Base-by-base conservation (phyloP, 1,139 yeast species). In the Candida frijolesensis region DNA sequence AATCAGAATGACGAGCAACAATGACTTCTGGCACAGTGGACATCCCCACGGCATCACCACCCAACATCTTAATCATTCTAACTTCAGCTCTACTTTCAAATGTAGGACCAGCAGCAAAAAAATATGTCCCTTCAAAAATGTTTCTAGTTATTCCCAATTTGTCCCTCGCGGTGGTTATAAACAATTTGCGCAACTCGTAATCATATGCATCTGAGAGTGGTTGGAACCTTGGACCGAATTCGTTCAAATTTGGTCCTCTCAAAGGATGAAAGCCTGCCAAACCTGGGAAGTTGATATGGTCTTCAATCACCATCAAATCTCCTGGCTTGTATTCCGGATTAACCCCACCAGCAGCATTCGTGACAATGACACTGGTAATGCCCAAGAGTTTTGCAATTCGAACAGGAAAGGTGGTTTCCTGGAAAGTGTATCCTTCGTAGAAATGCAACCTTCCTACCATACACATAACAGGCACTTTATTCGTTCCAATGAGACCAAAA, bases 21-120 rank as follows among this genome's bases (percentile, higher is more conserved):
- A 91, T 83, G 2, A 90, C 96, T 67, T 94, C 99, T 0, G 99
- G 97, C 34, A 92, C 97, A 0, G 98, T 94, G 52, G 96, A 88
- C 99, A 94, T 94, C 3, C 99, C 99, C 5, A 92, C 98, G 0
- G 96, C 89, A 68, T 94, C 97, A 45, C 91, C 97, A 7, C 98
- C 98, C 44, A 88, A 60, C 10, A 74, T 60, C 54, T 83, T 71
- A 44, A 92, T 74, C 78, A 85, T 78, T 53, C 96, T 76, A n/a
- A 87, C 87, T 68, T 94, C 98, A 0, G 98, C 97, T 59, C 97
- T 78, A 7, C 92, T 82, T 70, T 94, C 99, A 66, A 87, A 94
- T 1, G 97, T 89, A 2, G 99, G 98, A 0, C 99, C 99, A 2
- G 95, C 83, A 4, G 87, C 96, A 67, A 82, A 92, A 45, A 82